Evolutionary conservation across 345 rosid species (phyloP), one percentile per base, ranked within the genome.

Genomic region (Eutrema japonicum): DNA sequence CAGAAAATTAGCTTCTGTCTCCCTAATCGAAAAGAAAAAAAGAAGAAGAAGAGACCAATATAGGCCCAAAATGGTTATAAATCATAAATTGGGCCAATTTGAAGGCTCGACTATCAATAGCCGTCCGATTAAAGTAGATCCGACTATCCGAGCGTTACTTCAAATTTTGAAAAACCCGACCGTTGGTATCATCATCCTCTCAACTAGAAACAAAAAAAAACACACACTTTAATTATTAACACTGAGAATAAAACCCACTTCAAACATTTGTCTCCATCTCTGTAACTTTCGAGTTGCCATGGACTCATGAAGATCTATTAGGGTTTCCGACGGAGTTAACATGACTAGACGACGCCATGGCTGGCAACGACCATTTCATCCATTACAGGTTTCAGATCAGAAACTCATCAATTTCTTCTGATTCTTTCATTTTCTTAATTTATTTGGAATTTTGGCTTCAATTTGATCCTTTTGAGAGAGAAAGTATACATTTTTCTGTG

Each of bases 301-400:
- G 80, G 32, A 54, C 0, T 40, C 22, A 54, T 26, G 27, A 35
- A 66, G 18, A 43, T 65, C 59, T 36, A 43, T 43, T 53, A 46
- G 59, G 14, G 43, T 32, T 22, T 22, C 4, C 7, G 56, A 35
- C 54, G 42, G 8, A 70, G 57, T 55, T 27, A 66, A 61, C 22
- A 77, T 64, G 80, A 82, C 67, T 72, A 85, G 91, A 74, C 89
- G 96, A 73, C 92, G 90, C 86, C 97, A 95, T 82, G 99, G 99
- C 54, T 95, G 98, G 98, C 94, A 95, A 83, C 84, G 87, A 41
- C 99, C 99, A 38, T 75, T 95, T 62, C 96, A 92, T 64, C 87
- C 91, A 54, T 73, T 95, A 50, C 98, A 95, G 98, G 99, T 86
- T 52, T 55, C 38, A 13, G 4, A 52, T 36, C 11, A 37, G 0